Percentiles rank a stretch among this genome's conserved stretches.
These are phyloP conservation scores for Cucurbita maxima DNA, from an alignment of 306 rosid genomes.

Conservation along the genomic window DNA sequence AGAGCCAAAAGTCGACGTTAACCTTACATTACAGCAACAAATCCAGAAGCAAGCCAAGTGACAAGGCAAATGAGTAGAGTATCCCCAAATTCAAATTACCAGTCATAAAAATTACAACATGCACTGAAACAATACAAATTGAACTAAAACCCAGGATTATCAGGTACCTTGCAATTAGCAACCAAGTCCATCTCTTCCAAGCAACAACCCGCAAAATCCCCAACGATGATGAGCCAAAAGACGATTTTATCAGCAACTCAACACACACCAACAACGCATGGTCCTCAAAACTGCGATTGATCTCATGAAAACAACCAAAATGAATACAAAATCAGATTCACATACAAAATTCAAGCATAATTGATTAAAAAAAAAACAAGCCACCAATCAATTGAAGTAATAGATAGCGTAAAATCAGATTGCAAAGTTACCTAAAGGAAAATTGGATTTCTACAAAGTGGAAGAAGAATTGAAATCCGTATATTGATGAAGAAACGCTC, in stretches of 20 bases:
- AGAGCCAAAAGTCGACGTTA: neutral
- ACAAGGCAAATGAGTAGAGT: neutral
- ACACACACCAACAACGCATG: constrained; percentile 18
- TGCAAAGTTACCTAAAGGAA: neutral
- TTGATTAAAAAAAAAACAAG: neutral
- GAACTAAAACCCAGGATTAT: neutral
- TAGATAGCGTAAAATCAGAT: neutral
- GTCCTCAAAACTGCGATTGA: constrained; percentile 20
- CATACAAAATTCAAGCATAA: neutral
- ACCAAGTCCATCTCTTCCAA: constrained; percentile 47
- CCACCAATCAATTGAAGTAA: neutral
- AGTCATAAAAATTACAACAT: neutral
- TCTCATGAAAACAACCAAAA: constrained; percentile 19
- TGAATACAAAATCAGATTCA: constrained; percentile 6
- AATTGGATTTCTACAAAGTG: neutral
- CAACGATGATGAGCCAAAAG: neutral
- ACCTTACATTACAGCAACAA: neutral
- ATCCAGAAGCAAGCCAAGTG: neutral
- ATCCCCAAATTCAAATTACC: neutral
- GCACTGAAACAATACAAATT: neutral
- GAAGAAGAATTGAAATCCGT: neutral
- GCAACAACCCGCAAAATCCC: constrained; percentile 2
- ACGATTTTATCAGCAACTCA: constrained; percentile 10
- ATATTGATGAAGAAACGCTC: constrained; percentile 1
- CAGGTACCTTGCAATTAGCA: constrained; percentile 62